Conservation (phyloP, 352 stramenopile species). For the Peronospora destructor region DNA sequence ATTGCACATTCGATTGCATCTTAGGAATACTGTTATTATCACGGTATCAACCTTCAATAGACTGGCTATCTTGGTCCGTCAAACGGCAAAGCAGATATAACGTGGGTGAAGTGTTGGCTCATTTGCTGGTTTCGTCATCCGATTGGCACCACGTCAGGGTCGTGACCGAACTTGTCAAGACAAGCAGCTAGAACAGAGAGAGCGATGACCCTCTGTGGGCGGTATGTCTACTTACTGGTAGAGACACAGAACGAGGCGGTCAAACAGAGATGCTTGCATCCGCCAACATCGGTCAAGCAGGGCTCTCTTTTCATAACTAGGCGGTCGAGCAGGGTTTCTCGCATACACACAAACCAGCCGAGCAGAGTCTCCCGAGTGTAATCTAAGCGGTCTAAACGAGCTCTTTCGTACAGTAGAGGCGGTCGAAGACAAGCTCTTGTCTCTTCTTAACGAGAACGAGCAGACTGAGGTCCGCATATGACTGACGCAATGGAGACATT, state of each 20-base stretch:
- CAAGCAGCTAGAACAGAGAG: neutral
- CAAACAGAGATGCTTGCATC: no score
- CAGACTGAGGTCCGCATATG: neutral
- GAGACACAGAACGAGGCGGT: neutral
- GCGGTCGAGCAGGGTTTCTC: neutral
- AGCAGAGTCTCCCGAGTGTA: neutral
- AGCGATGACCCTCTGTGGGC: neutral
- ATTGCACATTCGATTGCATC: no score
- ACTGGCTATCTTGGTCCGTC: no score
- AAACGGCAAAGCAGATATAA: neutral
- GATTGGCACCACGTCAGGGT: neutral
- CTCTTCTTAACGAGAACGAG: neutral
- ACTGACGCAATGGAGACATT: neutral
- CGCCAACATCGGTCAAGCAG: neutral
- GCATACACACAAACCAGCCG: neutral
- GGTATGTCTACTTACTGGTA: neutral
- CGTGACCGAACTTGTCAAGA: no score
- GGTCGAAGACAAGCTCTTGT: neutral
- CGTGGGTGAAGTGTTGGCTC: neutral
- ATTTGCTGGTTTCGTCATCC: neutral
- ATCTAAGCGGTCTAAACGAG: neutral
- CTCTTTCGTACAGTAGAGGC: neutral
- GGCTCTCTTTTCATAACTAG: neutral
- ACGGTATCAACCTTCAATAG: no score
- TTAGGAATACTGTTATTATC: no score